Conservation (phyloP, 805 yeast genomes). For the Ogataea populi-albae region DNA sequence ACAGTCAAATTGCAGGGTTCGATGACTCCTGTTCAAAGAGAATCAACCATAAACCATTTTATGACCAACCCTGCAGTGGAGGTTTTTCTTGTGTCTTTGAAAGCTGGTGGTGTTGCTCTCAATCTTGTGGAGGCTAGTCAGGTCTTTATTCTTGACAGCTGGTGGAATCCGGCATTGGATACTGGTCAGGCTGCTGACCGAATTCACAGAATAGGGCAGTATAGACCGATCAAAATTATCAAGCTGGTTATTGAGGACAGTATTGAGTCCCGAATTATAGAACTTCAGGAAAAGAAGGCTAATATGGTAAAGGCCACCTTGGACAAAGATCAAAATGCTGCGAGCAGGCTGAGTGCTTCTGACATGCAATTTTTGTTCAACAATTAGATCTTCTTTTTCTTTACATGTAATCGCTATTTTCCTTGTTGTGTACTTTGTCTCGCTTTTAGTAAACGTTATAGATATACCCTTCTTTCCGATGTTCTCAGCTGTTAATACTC, state of each 20-base stretch:
- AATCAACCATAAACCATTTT: slow-evolving; percentile 82
- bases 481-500: too few species aligned
- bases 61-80: slow-evolving; percentile 93
- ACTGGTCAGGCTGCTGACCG: slow-evolving; percentile 96
- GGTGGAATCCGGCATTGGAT: slow-evolving; percentile 99
- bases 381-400: slow-evolving; percentile 42
- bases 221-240: slow-evolving; percentile 88
- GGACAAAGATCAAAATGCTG: slow-evolving; percentile 88
- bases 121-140: slow-evolving; percentile 96
- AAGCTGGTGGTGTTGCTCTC: slow-evolving; percentile 98
- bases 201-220: slow-evolving; percentile 96
- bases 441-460: too few species aligned
- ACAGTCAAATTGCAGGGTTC: slow-evolving; percentile 95
- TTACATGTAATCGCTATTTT: neutral
- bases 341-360: slow-evolving; percentile 83
- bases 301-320: slow-evolving; percentile 97
- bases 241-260: slow-evolving; percentile 94
- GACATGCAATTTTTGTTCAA: slow-evolving; percentile 93
- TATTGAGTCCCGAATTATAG: slow-evolving; percentile 93
- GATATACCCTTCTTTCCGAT: too few species aligned
- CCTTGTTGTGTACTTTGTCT: too few species aligned
- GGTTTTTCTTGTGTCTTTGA: slow-evolving; percentile 88
- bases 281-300: slow-evolving; percentile 95
- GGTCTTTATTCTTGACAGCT: slow-evolving; percentile 92
- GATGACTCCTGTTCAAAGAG: slow-evolving; percentile 95